Conservation (phyloP, 2,329 filamentous ascomycete species). For the Lasiodiplodia hormozganensis region DNA sequence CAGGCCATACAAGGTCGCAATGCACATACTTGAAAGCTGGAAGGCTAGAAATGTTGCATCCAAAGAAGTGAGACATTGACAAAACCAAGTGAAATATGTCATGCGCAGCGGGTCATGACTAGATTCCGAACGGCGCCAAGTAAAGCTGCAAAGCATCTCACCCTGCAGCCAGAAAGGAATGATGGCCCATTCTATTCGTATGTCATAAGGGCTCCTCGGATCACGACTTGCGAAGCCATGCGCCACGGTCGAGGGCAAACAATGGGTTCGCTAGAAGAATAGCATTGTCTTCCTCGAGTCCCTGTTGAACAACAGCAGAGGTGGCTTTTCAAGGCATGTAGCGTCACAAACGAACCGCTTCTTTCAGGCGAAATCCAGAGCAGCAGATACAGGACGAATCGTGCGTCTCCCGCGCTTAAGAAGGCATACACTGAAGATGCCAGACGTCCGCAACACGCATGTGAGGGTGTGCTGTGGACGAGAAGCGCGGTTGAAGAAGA, state of each 20-base stretch:
- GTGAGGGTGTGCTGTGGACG: constrained; percentile 1
- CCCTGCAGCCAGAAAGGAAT: not conserved
- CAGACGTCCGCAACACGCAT: constrained; percentile 20
- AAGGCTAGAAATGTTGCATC: not conserved
- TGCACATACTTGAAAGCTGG: not conserved
- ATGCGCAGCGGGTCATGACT: not conserved
- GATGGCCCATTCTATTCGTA: not conserved
- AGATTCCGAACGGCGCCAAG: no score
- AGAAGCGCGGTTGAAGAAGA: constrained; percentile 43
- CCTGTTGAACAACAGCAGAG: not conserved
- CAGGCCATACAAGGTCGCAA: not conserved
- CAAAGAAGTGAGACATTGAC: not conserved
- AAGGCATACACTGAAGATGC: constrained; percentile 53
- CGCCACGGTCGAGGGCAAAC: not conserved
- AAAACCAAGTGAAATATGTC: not conserved
- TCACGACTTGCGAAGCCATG: not conserved
- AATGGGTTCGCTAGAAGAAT: not conserved
- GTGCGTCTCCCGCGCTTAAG: constrained; percentile 53
- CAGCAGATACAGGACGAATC: constrained; percentile 59
- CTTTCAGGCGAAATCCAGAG: constrained; percentile 56
- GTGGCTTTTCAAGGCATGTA: constrained; percentile 41
- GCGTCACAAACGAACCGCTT: constrained; percentile 60
- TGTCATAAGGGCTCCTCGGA: not conserved
- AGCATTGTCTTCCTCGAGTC: not conserved
- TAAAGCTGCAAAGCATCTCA: not conserved